phyloP scores from a whole-genome alignment of 2,329 filamentous ascomycete genomes.

The Penicillium olsonii region DNA sequence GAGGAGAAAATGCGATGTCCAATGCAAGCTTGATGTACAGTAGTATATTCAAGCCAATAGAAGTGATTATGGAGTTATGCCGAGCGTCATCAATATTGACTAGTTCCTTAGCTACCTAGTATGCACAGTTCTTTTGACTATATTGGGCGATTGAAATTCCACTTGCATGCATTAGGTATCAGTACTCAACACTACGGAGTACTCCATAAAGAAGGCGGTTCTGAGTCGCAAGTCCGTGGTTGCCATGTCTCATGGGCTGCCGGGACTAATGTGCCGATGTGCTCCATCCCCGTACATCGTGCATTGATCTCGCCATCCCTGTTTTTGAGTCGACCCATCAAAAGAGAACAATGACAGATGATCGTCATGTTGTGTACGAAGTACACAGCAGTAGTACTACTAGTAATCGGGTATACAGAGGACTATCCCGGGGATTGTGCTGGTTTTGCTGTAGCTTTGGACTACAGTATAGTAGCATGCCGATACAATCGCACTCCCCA shows the following conservation, averaged over 20 bases:
- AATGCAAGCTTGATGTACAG: not conserved
- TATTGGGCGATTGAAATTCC: not conserved
- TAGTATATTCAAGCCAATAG: not conserved
- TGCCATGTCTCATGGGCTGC: not conserved
- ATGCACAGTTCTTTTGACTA: conserved; percentile 1
- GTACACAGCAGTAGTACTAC: not conserved
- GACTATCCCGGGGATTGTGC: not conserved
- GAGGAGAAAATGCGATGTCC: not conserved
- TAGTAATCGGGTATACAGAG: too few species aligned
- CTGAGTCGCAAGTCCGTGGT: not conserved
- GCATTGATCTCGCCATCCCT: not conserved
- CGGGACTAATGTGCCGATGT: not conserved
- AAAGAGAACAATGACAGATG: not conserved
- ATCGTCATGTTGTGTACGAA: not conserved
- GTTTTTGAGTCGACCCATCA: not conserved
- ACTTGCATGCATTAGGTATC: not conserved
- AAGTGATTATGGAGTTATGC: not conserved
- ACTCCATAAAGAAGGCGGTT: not conserved
- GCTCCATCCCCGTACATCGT: not conserved
- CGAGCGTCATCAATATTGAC: not conserved
- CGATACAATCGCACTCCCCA: too few species aligned
- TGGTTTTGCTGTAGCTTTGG: not conserved
- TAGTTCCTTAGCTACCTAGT: not conserved
- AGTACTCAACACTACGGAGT: not conserved
- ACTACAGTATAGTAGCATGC: too few species aligned